Percentiles rank a stretch among this genome's conserved stretches.
Conservation (phyloP, 179 eudicot genomes). For the Beta macrorhiza region DNA sequence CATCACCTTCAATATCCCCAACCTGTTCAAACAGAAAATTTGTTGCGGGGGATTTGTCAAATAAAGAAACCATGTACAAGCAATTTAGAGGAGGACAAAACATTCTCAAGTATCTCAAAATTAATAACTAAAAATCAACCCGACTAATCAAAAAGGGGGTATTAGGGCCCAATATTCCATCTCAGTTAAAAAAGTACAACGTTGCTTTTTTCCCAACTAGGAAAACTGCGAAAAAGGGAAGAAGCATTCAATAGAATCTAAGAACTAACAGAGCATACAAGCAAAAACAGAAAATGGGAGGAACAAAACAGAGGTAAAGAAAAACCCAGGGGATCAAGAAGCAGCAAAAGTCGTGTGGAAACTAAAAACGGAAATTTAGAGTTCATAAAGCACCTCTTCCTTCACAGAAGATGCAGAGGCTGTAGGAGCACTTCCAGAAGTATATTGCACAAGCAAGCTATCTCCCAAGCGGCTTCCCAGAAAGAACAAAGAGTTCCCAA, state of each 20-base stretch:
- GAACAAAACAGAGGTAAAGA: background rate
- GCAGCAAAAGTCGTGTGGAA: background rate
- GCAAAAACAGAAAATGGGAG: background rate
- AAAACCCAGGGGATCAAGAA: background rate
- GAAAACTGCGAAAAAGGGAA: background rate
- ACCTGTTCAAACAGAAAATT: slow-evolving; percentile 40
- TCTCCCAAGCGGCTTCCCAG: slow-evolving; percentile 96
- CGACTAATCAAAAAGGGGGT: background rate
- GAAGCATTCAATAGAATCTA: background rate
- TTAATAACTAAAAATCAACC: background rate
- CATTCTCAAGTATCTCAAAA: background rate
- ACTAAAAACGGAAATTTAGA: background rate
- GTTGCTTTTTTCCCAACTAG: background rate
- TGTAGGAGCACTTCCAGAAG: slow-evolving; percentile 60
- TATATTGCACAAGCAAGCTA: slow-evolving; percentile 90
- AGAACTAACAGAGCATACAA: background rate
- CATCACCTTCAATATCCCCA: slow-evolving; percentile 85
- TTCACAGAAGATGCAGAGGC: slow-evolving; percentile 52
- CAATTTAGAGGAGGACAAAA: background rate
- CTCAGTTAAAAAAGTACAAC: background rate
- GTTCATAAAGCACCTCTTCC: slow-evolving; percentile 69
- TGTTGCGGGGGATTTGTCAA: background rate
- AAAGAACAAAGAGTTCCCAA: slow-evolving; percentile 87
- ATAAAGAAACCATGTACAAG: background rate
- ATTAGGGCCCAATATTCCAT: background rate